A percentile compares a stretch with the other conserved stretches of the same genome.
Evolutionary conservation across 306 rosid species (phyloP).

Genomic region (Hippophae tibetana): DNA sequence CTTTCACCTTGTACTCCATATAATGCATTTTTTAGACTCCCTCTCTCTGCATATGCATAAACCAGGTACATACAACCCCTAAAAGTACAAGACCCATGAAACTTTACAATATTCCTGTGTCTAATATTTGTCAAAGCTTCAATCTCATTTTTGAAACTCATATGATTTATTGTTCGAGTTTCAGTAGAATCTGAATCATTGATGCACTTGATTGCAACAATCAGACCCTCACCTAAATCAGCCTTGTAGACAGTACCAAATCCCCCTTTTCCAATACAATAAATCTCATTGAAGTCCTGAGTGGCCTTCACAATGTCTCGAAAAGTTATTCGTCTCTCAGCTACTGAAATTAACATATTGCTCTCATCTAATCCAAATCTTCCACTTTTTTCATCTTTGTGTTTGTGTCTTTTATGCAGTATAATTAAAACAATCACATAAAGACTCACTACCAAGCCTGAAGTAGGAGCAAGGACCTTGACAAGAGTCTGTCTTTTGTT

Average conservation of each 20-base stretch:
- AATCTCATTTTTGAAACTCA: constrained; percentile 44
- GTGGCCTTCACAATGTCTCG: constrained; percentile 40
- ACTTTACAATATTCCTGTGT: constrained; percentile 55
- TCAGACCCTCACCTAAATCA: constrained; percentile 18
- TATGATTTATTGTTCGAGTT: constrained; percentile 19
- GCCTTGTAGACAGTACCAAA: constrained; percentile 60
- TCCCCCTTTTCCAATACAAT: constrained; percentile 60
- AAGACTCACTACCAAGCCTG: constrained; percentile 14
- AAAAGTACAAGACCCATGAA: constrained; percentile 41
- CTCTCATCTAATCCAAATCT: neutral
- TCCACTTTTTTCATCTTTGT: constrained; percentile 17
- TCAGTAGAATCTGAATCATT: constrained; percentile 27
- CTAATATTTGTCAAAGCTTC: constrained; percentile 35
- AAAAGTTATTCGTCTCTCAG: constrained; percentile 34
- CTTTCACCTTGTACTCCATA: constrained; percentile 21
- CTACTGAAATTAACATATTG: constrained; percentile 24
- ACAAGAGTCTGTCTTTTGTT: constrained; percentile 15
- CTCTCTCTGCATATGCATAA: constrained; percentile 36
- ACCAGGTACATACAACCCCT: constrained; percentile 35
- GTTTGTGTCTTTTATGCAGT: constrained; percentile 3
- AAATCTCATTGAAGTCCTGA: constrained; percentile 35
- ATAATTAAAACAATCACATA: constrained; percentile 6
- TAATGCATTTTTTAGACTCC: constrained; percentile 35
- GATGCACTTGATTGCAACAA: constrained; percentile 45
- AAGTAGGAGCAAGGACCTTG: constrained; percentile 28